phyloP scores from a whole-genome alignment of 768 basidiomycete genomes.

The Psilocybe subaeruginosa region DNA sequence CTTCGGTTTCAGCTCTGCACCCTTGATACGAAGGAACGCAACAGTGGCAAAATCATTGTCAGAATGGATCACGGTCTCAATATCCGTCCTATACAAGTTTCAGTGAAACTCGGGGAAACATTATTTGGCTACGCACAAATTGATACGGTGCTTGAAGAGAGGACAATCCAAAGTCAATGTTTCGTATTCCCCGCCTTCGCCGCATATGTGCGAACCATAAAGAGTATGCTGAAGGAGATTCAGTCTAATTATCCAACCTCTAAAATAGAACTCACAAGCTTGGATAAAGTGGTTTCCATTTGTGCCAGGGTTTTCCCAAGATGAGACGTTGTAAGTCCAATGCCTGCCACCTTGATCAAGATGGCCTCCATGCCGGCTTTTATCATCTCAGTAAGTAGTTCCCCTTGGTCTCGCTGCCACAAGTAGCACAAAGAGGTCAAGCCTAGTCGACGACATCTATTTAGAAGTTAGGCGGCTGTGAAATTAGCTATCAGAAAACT shows the following conservation, averaged over 20 bases:
- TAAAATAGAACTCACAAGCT: constrained; percentile 55
- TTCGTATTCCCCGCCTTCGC: constrained; percentile 99
- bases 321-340: constrained; percentile 78
- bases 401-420: constrained; percentile 92
- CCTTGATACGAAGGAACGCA: constrained; percentile 84
- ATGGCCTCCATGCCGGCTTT: constrained; percentile 76
- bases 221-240: constrained; percentile 56
- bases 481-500: constrained; percentile 25
- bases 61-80: constrained; percentile 75
- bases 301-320: constrained; percentile 76
- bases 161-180: constrained; percentile 90
- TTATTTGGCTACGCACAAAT: constrained; percentile 51
- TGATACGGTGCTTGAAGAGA: constrained; percentile 78
- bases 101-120: constrained; percentile 1
- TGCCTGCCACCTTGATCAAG: constrained; percentile 95
- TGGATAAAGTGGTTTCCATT: constrained; percentile 73
- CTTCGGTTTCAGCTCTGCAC: constrained; percentile 67
- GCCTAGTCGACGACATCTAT: constrained; percentile 78
- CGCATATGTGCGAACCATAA: constrained; percentile 93
- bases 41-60: constrained; percentile 88
- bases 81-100: constrained; percentile 48
- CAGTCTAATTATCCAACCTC: no score
- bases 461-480: constrained; percentile 1
- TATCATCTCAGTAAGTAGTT: constrained; percentile 88
- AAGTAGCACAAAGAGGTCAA: constrained; percentile 85